Conservation (phyloP, 805 yeast species). For the Alloascoidea africana region DNA sequence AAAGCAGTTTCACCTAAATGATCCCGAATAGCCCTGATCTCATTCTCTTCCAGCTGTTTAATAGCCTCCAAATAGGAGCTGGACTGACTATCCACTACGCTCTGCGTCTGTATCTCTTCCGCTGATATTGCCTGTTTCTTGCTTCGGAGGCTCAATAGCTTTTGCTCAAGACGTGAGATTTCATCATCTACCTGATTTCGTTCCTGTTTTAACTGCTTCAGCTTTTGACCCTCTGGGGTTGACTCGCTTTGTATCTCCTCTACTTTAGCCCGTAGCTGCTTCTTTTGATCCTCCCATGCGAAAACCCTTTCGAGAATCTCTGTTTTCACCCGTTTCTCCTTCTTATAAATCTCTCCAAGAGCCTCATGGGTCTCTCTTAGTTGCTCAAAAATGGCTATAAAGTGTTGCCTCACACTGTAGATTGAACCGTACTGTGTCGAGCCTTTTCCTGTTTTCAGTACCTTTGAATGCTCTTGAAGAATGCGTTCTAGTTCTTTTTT, state of each 20-base stretch:
- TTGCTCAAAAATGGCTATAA: not conserved
- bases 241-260: not conserved
- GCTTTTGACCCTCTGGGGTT: not conserved
- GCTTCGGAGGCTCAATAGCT: not conserved
- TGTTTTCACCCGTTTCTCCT: not conserved
- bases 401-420: not conserved
- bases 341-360: not conserved
- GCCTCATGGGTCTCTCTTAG: conserved; percentile 1
- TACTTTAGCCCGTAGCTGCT: not conserved
- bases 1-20: not conserved
- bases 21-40: not conserved
- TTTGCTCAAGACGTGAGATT: not conserved
- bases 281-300: not conserved
- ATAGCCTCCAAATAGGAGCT: not conserved
- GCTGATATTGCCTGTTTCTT: not conserved
- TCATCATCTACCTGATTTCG: not conserved
- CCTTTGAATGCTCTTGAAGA: not conserved
- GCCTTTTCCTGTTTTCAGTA: not conserved
- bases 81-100: not conserved
- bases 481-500: not conserved
- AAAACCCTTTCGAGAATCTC: not conserved
- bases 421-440: not conserved
- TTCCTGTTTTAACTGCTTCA: not conserved
- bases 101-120: not conserved
- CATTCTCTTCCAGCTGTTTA: not conserved